These are phyloP conservation scores for Clavispora carvajalis DNA, from an alignment of 805 yeast species.

Conservation along the genomic window DNA sequence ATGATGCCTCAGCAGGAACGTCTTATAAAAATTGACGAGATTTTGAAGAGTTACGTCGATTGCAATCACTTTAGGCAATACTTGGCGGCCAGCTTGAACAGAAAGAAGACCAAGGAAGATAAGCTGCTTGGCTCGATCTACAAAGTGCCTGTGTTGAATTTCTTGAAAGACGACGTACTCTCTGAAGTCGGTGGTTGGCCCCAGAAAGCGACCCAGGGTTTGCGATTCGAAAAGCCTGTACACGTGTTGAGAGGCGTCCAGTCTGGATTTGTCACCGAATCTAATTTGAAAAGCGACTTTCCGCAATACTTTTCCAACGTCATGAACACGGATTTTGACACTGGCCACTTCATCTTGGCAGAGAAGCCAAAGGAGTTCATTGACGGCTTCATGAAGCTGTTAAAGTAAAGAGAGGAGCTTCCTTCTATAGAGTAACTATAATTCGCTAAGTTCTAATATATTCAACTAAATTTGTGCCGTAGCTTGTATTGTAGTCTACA, in stretches of 20 bases:
- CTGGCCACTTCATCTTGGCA: slow-evolving; percentile 37
- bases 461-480: no score
- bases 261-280: slow-evolving; percentile 37
- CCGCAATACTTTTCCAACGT: slow-evolving; percentile 22
- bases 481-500: no score
- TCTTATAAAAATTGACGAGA: slow-evolving; percentile 15
- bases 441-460: no score
- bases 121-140: slow-evolving; percentile 9
- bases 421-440: no score
- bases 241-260: slow-evolving; percentile 40
- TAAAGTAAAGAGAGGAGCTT: not conserved
- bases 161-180: slow-evolving; percentile 9
- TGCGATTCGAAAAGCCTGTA: slow-evolving; percentile 27
- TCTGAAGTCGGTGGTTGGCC: slow-evolving; percentile 15
- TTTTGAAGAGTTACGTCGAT: slow-evolving; percentile 21
- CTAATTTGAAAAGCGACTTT: slow-evolving; percentile 19
- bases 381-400: not conserved
- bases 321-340: slow-evolving; percentile 16
- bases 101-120: slow-evolving; percentile 13
- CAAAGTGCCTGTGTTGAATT: slow-evolving; percentile 13
- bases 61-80: slow-evolving; percentile 28
- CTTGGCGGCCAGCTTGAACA: slow-evolving; percentile 32
- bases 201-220: slow-evolving; percentile 4
- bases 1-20: slow-evolving; percentile 12
- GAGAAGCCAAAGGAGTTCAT: slow-evolving; percentile 33